phyloP scores from a whole-genome alignment of 345 rosid genomes.

The Aquilaria malaccensis region DNA sequence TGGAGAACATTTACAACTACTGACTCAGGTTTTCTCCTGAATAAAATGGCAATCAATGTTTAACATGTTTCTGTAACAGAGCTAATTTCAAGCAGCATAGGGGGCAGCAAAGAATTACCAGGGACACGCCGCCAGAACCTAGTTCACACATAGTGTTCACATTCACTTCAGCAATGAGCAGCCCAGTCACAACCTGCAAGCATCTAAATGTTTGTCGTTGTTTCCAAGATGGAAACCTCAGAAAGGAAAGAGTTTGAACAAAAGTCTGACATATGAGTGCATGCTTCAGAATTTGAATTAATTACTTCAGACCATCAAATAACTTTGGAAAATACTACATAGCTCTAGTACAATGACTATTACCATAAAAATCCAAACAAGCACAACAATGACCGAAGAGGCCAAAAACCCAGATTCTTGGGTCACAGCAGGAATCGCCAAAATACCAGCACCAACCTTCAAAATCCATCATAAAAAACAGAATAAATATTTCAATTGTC shows the following conservation, averaged over 20 bases:
- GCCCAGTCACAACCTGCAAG: conserved; percentile 73
- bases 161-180: conserved; percentile 89
- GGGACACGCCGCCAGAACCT: conserved; percentile 91
- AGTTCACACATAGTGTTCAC: conserved; percentile 85
- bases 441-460: conserved; percentile 93
- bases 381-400: conserved; percentile 62
- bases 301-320: too few relatives aligned
- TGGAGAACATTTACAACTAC: background rate
- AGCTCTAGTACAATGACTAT: background rate
- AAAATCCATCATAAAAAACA: conserved; percentile 6
- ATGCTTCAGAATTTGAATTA: background rate
- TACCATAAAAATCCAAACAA: conserved; percentile 90
- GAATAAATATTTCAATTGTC: background rate
- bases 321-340: too few relatives aligned
- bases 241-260: background rate
- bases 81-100: background rate
- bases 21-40: background rate
- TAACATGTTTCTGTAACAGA: background rate
- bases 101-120: conserved; percentile 30
- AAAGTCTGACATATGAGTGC: background rate
- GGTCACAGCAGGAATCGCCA: conserved; percentile 90
- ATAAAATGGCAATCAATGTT: background rate
- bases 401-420: conserved; percentile 86
- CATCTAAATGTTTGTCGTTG: background rate
- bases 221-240: background rate